A percentile compares a stretch with the other conserved stretches of the same genome.
Conservation (phyloP, 2,329 filamentous ascomycete genomes). For the Cadophora gregata region DNA sequence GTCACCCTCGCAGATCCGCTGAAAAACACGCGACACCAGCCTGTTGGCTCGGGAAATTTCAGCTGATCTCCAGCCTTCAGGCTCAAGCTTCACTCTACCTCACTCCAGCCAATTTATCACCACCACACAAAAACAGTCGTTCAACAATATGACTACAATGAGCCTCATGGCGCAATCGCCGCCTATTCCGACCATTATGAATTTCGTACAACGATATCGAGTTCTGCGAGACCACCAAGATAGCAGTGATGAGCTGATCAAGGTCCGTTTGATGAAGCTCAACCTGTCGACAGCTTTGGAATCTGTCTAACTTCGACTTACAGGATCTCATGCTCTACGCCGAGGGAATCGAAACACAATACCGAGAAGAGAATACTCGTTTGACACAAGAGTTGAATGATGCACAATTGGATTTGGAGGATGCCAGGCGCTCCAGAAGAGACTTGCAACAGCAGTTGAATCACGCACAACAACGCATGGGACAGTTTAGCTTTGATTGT, state of each 20-base stretch:
- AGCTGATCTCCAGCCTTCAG: neutral
- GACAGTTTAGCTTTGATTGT: conserved; percentile 48
- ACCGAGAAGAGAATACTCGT: conserved; percentile 52
- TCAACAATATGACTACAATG: conserved; percentile 4
- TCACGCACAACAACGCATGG: conserved; percentile 47
- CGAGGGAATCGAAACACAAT: conserved; percentile 51
- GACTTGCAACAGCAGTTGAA: conserved; percentile 57
- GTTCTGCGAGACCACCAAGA: conserved; percentile 51
- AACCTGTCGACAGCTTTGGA: neutral
- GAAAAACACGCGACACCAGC: conserved; percentile 14
- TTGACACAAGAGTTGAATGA: conserved; percentile 52
- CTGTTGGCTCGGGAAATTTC: conserved; percentile 6
- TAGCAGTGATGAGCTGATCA: conserved; percentile 53
- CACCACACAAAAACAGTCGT: neutral
- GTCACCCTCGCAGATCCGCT: conserved; percentile 13
- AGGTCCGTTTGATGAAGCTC: conserved; percentile 46
- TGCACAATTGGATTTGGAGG: conserved; percentile 56
- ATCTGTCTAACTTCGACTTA: conserved; percentile 20
- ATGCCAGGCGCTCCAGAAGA: conserved; percentile 54
- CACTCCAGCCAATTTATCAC: neutral
- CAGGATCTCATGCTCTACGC: conserved; percentile 56
- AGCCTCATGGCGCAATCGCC: conserved; percentile 26
- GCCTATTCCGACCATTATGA: conserved; percentile 44
- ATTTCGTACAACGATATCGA: conserved; percentile 56
- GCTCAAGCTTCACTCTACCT: neutral